Conservation (phyloP, 1,284 basidiomycete species). For the Puccinia hordei region DNA sequence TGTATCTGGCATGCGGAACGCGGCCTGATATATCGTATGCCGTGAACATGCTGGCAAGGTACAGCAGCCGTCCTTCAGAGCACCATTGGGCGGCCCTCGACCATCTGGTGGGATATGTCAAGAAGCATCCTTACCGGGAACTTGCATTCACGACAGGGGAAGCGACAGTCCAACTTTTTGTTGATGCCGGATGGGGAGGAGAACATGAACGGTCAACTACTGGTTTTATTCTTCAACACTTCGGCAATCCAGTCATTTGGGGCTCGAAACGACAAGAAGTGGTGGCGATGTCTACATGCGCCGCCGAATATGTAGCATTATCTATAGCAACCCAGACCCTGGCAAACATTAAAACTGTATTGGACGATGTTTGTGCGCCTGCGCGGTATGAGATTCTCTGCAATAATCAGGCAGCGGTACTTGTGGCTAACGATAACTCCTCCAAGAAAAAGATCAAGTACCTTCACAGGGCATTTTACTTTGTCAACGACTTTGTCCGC, state of each 20-base stretch:
- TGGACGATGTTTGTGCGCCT: neutral
- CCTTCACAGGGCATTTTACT: neutral
- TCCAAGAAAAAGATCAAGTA: conserved; percentile 14
- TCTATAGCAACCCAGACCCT: neutral
- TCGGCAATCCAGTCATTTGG: neutral
- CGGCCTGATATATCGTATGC: neutral
- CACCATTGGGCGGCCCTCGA: neutral
- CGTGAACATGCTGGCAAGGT: conserved; percentile 3
- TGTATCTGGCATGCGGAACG: conserved; percentile 3
- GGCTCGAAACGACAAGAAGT: neutral
- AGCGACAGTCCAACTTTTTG: neutral
- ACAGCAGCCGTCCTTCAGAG: neutral
- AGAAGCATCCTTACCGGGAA: neutral
- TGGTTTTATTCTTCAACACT: neutral
- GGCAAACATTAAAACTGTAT: neutral
- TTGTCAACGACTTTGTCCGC: conserved; percentile 3
- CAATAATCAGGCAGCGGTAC: conserved; percentile 17
- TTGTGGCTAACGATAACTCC: neutral
- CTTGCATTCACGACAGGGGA: too few relatives aligned
- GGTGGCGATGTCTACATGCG: conserved; percentile 18
- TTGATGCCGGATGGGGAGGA: conserved; percentile 15
- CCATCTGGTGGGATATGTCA: neutral
- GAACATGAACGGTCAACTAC: conserved; percentile 12
- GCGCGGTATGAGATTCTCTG: neutral
- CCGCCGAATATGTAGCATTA: neutral